Base-by-base conservation (phyloP, 441 rosid species). In the Omphalea diandra region DNA sequence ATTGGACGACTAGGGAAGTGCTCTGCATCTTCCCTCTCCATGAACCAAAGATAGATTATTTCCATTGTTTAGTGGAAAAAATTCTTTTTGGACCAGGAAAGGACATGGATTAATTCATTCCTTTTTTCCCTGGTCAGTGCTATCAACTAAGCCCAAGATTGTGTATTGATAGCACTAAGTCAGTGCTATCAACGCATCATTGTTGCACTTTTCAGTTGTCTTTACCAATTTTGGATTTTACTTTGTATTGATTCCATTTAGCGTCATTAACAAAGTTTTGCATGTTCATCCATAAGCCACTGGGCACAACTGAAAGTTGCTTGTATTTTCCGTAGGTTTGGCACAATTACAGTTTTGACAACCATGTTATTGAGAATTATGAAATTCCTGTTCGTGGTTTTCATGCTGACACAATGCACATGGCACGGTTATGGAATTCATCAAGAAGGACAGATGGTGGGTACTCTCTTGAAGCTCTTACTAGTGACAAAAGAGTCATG, bases 291-390 rank as follows among this genome's bases (percentile, higher is more conserved):
- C n/a, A n/a, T n/a, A n/a, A n/a, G n/a, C n/a, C n/a, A n/a, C n/a
- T n/a, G n/a, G n/a, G n/a, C n/a, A n/a, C n/a, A n/a, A n/a, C n/a
- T n/a, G n/a, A n/a, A n/a, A 15, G 24, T 67, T 18, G 17, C 58
- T 54, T 58, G 14, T 54, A 56, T 35, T 50, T 60, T 67, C 50
- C 67, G 69, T 75, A 95, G 98, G 97, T 92, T 59, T 95, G 99
- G 98, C 99, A 95, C 85, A 95, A 90, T 77, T 95, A 92, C 77
- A 92, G 99, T 88, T 95, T 95, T 67, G 99, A 95, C 76, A 85
- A 72, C 73, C 99, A 95, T 78, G 84, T 92, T 50, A 74, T 95
- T 53, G 83, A 87, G 81, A 94, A 94, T 65, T 87, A 87, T 77
- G 96, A 87, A 59, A 67, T 94, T 74, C 77, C 83, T 82, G 82